Evolutionary conservation across 2,329 filamentous ascomycete species (phyloP), one percentile per base, ranked within the genome.

Genomic region (Fonsecaea pedrosoi): DNA sequence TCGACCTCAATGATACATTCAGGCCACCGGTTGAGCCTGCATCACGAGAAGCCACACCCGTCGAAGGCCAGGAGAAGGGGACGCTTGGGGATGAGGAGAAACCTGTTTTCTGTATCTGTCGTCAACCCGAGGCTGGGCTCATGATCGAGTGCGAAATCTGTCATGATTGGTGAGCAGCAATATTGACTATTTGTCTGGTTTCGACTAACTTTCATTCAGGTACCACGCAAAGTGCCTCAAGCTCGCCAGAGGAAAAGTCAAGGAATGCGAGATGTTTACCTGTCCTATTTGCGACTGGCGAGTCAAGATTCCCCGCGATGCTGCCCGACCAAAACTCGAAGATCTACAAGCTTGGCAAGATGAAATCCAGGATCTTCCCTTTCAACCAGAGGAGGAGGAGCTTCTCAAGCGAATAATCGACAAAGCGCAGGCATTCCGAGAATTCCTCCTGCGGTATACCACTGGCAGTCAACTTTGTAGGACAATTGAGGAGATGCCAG

Each of bases 81-180:
- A 74, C 75, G 54, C 60, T 74, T 73, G 83, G 90, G 73, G 85
- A 90, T 73, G 64, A 77, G 76, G 63, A 83, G 86, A 76, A 88
- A 81, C 94, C 98, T 76, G 94, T 98, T 0, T 99, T 98, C 78
- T 99, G 95, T 78, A 97, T 99, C 72, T 99, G 95, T 80, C 89
- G 95, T 67, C 92, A 90, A 70, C 87, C 92, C 6, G 95, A 99
- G 79, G 93, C 94, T 42, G 95, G 95, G 60, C 96, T 98, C 90
- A 99, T 99, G 95, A 98, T 99, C 74, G 95, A 99, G 79, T 99
- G 95, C 77, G 95, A 98, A 77, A 84, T 97, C 45, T 99, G 95
- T 79, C 94, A 97, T 75, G 95, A 99, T 82, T 99, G 95, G 95
- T 94, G 78, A 82, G 89, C 82, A 21, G 89, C 82, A 21, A 34